Percentiles rank a stretch among this genome's conserved stretches.
Evolutionary conservation across 148 eudicot genomes (phyloP).

Genomic region (Spergularia bocconei): DNA sequence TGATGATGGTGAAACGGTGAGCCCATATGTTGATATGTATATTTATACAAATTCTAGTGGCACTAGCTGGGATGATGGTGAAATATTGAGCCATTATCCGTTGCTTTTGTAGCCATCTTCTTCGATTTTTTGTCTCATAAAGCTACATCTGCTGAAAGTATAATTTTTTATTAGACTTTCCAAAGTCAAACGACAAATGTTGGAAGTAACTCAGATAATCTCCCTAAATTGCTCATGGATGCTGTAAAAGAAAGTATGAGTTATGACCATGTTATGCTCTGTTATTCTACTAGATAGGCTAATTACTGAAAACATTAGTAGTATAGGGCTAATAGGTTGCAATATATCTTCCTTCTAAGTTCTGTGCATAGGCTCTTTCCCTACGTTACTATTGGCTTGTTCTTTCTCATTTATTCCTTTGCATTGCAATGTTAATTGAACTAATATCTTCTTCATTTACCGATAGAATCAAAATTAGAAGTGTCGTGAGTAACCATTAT

Average conservation of each 20-base stretch:
- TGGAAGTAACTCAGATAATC: not conserved
- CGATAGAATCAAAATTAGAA: no score
- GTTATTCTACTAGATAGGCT: no score
- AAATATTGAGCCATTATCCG: not conserved
- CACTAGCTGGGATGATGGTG: no score
- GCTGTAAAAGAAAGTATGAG: not conserved
- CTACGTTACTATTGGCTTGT: not conserved
- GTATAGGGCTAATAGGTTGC: no score
- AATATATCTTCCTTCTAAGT: not conserved
- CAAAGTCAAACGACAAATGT: not conserved
- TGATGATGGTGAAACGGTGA: slow-evolving; percentile 90
- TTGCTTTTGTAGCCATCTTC: not conserved
- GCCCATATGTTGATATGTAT: slow-evolving; percentile 13
- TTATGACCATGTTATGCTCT: no score
- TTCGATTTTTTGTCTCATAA: not conserved
- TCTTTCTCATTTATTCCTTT: not conserved
- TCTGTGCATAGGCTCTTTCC: not conserved
- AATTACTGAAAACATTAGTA: no score
- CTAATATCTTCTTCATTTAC: no score
- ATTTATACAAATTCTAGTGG: no score
- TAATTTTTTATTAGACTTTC: not conserved
- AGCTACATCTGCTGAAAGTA: not conserved
- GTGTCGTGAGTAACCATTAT: no score
- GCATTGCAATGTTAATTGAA: not conserved
- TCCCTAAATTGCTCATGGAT: not conserved